Percentiles rank a stretch among this genome's conserved stretches.
Evolutionary conservation across 2,329 filamentous ascomycete genomes (phyloP).

Genomic region (Amylocarpus encephaloides): DNA sequence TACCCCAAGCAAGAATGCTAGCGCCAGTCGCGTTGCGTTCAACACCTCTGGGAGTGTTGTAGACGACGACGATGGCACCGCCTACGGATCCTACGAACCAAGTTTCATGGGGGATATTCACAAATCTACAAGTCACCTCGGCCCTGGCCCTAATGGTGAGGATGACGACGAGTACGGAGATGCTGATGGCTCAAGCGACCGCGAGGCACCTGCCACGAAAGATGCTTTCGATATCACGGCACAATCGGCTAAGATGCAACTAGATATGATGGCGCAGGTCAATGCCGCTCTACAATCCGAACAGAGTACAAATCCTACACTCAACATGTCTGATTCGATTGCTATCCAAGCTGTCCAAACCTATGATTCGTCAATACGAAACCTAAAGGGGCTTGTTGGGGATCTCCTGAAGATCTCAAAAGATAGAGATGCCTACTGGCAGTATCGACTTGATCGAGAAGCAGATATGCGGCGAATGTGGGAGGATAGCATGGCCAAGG

Average conservation of each 20-base stretch:
- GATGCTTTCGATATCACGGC: constrained; percentile 97
- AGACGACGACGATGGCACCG: constrained; percentile 46
- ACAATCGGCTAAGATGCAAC: constrained; percentile 85
- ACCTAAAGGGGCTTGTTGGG: constrained; percentile 74
- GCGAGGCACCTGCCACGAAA: constrained; percentile 70
- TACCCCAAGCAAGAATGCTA: constrained; percentile 18
- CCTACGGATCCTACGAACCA: constrained; percentile 49
- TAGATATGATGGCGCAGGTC: constrained; percentile 83
- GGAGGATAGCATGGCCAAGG: constrained; percentile 98
- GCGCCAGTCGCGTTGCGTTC: constrained; percentile 27
- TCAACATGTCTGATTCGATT: constrained; percentile 69
- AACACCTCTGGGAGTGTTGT: constrained; percentile 33
- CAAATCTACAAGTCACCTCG: constrained; percentile 23
- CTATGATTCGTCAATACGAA: constrained; percentile 85
- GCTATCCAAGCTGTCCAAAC: constrained; percentile 72
- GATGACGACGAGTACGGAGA: constrained; percentile 66
- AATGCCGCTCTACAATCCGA: constrained; percentile 74
- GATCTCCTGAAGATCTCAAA: constrained; percentile 87
- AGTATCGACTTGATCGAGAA: constrained; percentile 87
- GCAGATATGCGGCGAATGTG: constrained; percentile 89
- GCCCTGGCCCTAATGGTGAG: constrained; percentile 39
- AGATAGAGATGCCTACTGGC: constrained; percentile 95
- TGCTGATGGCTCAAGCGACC: constrained; percentile 72
- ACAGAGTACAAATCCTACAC: constrained; percentile 59
- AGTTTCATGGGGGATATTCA: constrained; percentile 40